These are phyloP conservation scores for Aspergillus taichungensis DNA, from an alignment of 495 filamentous ascomycete genomes.

Conservation along the genomic window DNA sequence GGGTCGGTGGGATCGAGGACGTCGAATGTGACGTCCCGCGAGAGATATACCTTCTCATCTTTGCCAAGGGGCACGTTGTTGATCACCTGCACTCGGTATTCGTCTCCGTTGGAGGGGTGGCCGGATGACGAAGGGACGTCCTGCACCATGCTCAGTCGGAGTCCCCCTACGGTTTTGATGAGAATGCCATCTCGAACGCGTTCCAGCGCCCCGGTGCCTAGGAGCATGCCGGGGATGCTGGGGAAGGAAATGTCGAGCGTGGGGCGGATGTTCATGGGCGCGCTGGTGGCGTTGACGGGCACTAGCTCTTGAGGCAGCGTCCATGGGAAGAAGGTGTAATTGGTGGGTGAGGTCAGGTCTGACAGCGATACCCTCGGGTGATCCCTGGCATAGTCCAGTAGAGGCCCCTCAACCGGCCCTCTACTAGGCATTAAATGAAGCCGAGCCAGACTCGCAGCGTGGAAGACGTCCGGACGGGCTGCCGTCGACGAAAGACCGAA, in stretches of 20 bases:
- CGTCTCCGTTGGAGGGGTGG: constrained; percentile 25
- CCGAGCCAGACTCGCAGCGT: constrained; percentile 78
- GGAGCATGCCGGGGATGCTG: constrained; percentile 46
- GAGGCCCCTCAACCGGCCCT: constrained; percentile 42
- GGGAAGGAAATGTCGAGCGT: constrained; percentile 81
- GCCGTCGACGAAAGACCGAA: constrained; percentile 72
- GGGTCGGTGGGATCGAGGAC: constrained; percentile 66
- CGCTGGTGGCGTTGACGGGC: constrained; percentile 63
- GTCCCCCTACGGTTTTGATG: constrained; percentile 66
- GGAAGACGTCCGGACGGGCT: constrained; percentile 78
- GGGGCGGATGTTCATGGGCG: constrained; percentile 48
- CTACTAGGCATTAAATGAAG: constrained; percentile 63
- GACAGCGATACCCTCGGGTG: constrained; percentile 48
- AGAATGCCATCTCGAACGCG: constrained; percentile 64
- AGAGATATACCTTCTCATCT: constrained; percentile 81
- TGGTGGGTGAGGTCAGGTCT: constrained; percentile 55
- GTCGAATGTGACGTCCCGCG: constrained; percentile 64
- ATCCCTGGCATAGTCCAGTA: constrained; percentile 40
- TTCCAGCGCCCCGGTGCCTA: constrained; percentile 48
- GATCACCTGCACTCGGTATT: constrained; percentile 67
- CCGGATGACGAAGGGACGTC: constrained; percentile 41
- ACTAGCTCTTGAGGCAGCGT: constrained; percentile 70
- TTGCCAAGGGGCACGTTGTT: constrained; percentile 74
- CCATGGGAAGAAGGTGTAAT: constrained; percentile 89
- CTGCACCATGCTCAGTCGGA: constrained; percentile 72